Evolutionary conservation across 768 basidiomycete species (phyloP).

Genomic region (Multifurca ochricompacta): DNA sequence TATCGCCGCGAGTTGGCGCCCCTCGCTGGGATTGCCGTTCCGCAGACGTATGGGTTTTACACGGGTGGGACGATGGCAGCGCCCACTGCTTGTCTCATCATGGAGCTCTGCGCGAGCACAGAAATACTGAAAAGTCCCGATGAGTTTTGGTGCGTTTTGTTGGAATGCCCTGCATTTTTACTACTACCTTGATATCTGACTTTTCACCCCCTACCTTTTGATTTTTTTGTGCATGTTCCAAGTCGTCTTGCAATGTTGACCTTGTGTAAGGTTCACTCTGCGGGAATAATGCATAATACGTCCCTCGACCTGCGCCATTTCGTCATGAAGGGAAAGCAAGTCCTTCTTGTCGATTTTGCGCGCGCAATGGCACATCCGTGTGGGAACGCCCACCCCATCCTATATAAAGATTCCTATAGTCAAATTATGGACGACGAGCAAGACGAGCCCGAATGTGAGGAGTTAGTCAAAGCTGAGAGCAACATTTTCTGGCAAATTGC

Average conservation of each 20-base stretch:
- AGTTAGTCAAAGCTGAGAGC: neutral
- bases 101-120: conserved; percentile 8
- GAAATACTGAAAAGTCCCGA: neutral
- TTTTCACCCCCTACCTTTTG: neutral
- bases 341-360: conserved; percentile 10
- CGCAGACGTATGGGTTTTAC: conserved; percentile 4
- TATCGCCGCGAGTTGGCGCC: conserved; percentile 1
- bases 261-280: conserved; percentile 4
- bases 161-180: neutral
- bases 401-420: neutral
- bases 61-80: neutral
- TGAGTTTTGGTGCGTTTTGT: conserved; percentile 9
- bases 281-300: conserved; percentile 5
- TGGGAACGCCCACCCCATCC: neutral
- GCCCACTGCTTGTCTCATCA: conserved; percentile 1
- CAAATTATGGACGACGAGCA: neutral
- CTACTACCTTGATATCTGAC: too few species aligned
- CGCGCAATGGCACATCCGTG: neutral
- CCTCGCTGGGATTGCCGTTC: conserved; percentile 5
- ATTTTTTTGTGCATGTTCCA: neutral
- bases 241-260: conserved; percentile 12
- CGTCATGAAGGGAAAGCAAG: conserved; percentile 9
- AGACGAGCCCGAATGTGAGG: neutral
- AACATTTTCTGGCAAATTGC: neutral
- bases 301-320: conserved; percentile 9